Base-by-base conservation (phyloP, 257 asterid species). In the Plantago major region DNA sequence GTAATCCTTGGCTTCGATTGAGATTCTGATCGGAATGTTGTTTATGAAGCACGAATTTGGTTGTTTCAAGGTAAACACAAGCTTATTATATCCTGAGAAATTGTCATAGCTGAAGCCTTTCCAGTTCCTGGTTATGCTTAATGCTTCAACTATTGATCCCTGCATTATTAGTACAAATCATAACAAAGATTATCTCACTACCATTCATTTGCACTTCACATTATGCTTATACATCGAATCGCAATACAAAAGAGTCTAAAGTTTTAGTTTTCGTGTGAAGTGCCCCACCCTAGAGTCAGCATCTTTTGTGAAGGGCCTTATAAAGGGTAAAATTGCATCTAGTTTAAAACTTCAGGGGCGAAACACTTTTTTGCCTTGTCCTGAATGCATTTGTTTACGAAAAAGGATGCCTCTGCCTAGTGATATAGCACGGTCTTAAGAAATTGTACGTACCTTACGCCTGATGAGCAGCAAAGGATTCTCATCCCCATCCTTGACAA, bases 61-160 rank as follows among this genome's bases (percentile, higher is more conserved):
- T 66, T 87, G 86, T 74, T 75, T 85, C 44, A 87, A 73, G 73
- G 85, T 77, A 76, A 90, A 90, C 7, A 87, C 79, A 47, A 82
- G 76, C 74, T 82, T 78, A 1, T 72, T 73, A 11, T 89, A 71
- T 63, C 95, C 89, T 28, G 76, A 71, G 46, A 19, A 19, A 37
- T 74, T 74, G 26, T 83, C 86, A 14, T 53, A 52, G 17, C 54
- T 70, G 62, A 58, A 80, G 9, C 97, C 97, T 50, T 68, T 87
- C 97, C 97, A 90, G 61, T 78, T 66, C 69, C 74, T 82, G 5
- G 74, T 65, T 14, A 85, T 56, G 74, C 86, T 87, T 48, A 90
- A 54, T 33, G 95, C 97, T 67, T 90, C 96, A 19, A 87, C 79
- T 5, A 85, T 73, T 11, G 82, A 84, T 46, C 90, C 93, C 97